phyloP scores from a whole-genome alignment of 805 yeast genomes.

The Wickerhamomyces pijperi region DNA sequence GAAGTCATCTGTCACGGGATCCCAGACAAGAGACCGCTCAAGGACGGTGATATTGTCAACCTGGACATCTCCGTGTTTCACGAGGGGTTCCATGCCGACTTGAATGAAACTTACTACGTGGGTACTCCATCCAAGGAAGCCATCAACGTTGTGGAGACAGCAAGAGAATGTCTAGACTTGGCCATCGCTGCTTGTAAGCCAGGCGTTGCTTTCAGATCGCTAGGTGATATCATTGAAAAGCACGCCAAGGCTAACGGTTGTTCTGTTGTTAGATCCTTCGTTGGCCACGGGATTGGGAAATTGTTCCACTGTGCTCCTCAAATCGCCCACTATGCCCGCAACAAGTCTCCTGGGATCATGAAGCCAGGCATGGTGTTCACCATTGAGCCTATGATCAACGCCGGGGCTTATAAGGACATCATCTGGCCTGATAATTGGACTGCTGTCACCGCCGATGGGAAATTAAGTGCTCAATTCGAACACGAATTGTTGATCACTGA shows the following conservation, averaged over 20 bases:
- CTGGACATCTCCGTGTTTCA: slow-evolving; percentile 79
- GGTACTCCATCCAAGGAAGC: slow-evolving; percentile 78
- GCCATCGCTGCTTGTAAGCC: slow-evolving; percentile 87
- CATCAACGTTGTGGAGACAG: slow-evolving; percentile 84
- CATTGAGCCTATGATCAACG: slow-evolving; percentile 92
- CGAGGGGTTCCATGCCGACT: slow-evolving; percentile 86
- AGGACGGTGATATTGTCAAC: slow-evolving; percentile 93
- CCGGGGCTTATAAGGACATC: slow-evolving; percentile 70
- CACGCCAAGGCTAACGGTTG: slow-evolving; percentile 71
- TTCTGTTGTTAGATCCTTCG: slow-evolving; percentile 80
- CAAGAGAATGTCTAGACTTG: slow-evolving; percentile 75
- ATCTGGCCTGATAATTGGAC: slow-evolving; percentile 99
- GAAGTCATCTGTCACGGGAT: slow-evolving; percentile 96
- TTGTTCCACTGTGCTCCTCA: slow-evolving; percentile 89
- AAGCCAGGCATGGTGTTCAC: slow-evolving; percentile 96
- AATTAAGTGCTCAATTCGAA: slow-evolving; percentile 86
- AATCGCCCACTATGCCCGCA: slow-evolving; percentile 88
- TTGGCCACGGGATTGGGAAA: slow-evolving; percentile 88
- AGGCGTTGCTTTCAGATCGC: slow-evolving; percentile 74
- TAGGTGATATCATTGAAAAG: slow-evolving; percentile 82
- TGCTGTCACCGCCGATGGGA: slow-evolving; percentile 82
- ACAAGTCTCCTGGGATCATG: slow-evolving; percentile 87
- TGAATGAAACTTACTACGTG: slow-evolving; percentile 93
- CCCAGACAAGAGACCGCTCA: slow-evolving; percentile 77
- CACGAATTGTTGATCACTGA: slow-evolving; percentile 90